Conservation (phyloP, 768 basidiomycete genomes). For the Floccularia luteovirens region DNA sequence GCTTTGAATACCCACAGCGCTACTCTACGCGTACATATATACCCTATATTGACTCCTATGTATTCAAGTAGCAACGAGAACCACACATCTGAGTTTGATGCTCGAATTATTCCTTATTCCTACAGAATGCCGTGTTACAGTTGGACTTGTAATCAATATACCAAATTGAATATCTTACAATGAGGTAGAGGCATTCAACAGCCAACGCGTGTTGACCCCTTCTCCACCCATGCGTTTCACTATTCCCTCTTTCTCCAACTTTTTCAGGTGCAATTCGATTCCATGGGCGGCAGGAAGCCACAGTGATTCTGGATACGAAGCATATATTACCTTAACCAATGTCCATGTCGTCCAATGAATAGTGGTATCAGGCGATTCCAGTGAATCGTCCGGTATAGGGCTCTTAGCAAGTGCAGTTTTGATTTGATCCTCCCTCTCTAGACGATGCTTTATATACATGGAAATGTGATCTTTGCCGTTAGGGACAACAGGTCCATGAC, state of each 20-base stretch:
- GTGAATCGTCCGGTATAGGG: constrained; percentile 18
- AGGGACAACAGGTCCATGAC: constrained; percentile 74
- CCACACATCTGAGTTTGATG: too few species aligned
- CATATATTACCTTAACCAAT: constrained; percentile 62
- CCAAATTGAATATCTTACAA: too few species aligned
- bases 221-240: constrained; percentile 47
- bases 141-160: too few species aligned
- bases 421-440: constrained; percentile 77
- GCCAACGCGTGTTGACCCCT: constrained; percentile 44
- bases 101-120: too few species aligned
- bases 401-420: constrained; percentile 36
- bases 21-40: too few species aligned
- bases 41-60: too few species aligned
- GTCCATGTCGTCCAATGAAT: constrained; percentile 54
- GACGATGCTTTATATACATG: constrained; percentile 74
- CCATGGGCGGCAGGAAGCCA: constrained; percentile 69
- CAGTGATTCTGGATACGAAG: constrained; percentile 59
- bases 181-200: too few species aligned
- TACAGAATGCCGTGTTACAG: too few species aligned
- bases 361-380: constrained; percentile 1
- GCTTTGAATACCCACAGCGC: too few species aligned
- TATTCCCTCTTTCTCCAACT: constrained; percentile 58
- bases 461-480: constrained; percentile 55
- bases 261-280: constrained; percentile 64
- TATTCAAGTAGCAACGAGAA: too few species aligned